Percentiles rank a stretch among this genome's conserved stretches.
phyloP scores from a whole-genome alignment of 78 protist species.

The Emiliania huxleyi region DNA sequence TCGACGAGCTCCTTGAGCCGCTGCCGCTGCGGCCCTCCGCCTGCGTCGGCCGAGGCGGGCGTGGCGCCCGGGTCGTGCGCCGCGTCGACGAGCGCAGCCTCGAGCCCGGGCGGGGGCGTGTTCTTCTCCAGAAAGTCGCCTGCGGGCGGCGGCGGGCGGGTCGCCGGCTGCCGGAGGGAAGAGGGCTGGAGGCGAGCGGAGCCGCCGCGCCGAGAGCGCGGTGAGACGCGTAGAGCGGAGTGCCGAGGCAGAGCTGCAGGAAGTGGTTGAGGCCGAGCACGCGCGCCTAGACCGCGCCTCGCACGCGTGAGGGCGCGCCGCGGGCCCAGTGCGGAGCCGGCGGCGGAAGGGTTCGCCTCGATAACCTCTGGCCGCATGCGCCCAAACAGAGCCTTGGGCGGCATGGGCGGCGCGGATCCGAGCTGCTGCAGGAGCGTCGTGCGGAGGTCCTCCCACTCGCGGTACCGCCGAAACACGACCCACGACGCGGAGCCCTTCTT shows the following conservation, averaged over 20 bases:
- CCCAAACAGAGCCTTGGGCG: background rate
- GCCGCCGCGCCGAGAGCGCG: background rate
- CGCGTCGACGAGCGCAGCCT: background rate
- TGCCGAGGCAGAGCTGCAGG: background rate
- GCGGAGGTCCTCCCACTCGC: constrained; percentile 8
- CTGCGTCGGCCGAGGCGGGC: background rate
- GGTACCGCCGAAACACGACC: background rate
- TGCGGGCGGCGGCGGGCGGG: too few relatives aligned
- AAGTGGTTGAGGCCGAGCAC: constrained; percentile 12
- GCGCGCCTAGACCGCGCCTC: background rate
- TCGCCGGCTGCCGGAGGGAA: too few relatives aligned
- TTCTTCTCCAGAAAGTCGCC: background rate
- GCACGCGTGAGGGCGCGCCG: background rate
- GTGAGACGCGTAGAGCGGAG: background rate
- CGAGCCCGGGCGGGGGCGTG: background rate
- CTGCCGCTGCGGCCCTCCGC: background rate
- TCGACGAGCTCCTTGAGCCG: background rate
- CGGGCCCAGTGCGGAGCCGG: too few relatives aligned
- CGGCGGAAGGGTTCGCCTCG: background rate
- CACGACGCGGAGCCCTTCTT: background rate
- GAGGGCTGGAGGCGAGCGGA: too few relatives aligned
- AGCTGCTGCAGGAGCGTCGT: background rate
- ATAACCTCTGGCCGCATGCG: constrained; percentile 21
- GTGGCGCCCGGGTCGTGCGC: background rate
- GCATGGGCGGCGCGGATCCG: constrained; percentile 6